A percentile compares a stretch with the other conserved stretches of the same genome.
phyloP scores from a whole-genome alignment of 805 yeast genomes.

The Tetrapisispora fleetii region DNA sequence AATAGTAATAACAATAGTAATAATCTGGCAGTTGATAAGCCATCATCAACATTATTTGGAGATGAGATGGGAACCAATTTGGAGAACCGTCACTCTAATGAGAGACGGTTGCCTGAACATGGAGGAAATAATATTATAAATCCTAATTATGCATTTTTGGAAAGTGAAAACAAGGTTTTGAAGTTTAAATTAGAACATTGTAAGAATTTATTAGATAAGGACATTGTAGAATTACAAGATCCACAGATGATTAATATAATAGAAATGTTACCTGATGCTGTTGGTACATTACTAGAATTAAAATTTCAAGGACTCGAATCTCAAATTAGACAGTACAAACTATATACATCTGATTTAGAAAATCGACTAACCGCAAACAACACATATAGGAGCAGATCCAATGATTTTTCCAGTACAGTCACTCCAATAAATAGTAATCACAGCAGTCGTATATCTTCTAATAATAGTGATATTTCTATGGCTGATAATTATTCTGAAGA shows the following conservation, averaged over 20 bases:
- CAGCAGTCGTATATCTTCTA: not conserved
- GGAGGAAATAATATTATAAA: conserved; percentile 8
- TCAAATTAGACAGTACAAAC: conserved; percentile 25
- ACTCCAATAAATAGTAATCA: not conserved
- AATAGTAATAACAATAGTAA: not conserved
- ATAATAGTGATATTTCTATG: not conserved
- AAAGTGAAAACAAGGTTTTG: conserved; percentile 55
- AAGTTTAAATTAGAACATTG: conserved; percentile 62
- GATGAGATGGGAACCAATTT: not conserved
- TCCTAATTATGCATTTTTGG: conserved; percentile 35
- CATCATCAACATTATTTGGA: conserved; percentile 6
- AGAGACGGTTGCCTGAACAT: not conserved
- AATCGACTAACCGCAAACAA: conserved; percentile 5
- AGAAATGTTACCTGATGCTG: conserved; percentile 44
- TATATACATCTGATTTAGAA: conserved; percentile 16
- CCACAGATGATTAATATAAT: conserved; percentile 50
- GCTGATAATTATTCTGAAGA: not conserved
- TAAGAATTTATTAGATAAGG: conserved; percentile 53
- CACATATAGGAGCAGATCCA: conserved; percentile 10
- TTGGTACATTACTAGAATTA: conserved; percentile 27
- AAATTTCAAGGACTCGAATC: conserved; percentile 22
- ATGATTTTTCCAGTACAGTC: not conserved
- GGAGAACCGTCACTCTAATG: not conserved
- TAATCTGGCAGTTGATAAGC: conserved; percentile 2
- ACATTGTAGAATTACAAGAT: conserved; percentile 40